Base-by-base conservation (phyloP, 805 yeast genomes). In the Wickerhamiella parazyma region DNA sequence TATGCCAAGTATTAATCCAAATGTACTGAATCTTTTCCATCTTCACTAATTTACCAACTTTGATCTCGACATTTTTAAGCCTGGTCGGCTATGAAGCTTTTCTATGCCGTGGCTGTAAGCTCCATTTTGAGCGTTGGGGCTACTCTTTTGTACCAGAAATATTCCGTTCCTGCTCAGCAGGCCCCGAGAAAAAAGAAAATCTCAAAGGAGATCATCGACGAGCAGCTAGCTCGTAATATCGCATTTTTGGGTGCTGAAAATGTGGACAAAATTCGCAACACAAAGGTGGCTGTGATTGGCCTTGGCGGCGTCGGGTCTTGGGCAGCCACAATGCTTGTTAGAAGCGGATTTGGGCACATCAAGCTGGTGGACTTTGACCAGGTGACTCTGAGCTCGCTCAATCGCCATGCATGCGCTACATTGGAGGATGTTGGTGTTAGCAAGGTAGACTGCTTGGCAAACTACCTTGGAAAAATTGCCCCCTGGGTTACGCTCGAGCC, bases 221-320 rank as follows among this genome's bases (percentile, higher is more conserved):
- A 91, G 63, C 97, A 91, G 59, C 72, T 89, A 31, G 94, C 97
- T 0, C 69, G 98, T 49, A 91, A 89, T 65, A 80, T 83, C 58
- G 96, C 94, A 1, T 91, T 91, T 58, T 67, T 91, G 21, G 85
- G 95, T 10, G 83, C 81, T 41, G 81, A 78, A 17, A 97, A 95
- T 1, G 77, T 86, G 74, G 60, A 63, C 16, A 75, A 74, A 47
- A 73, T 91, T 14, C 75, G 95, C 44, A 62, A 69, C 10, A 79
- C 84, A 55, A 70, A 73, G 45, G 72, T 87, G 2, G 81, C 85
- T 1, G 81, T 89, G 12, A 80, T 76, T 10, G 98, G 99, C 24
- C 91, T 89, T 14, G 99, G 99, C 46, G 99, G 99, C 46, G 99
- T 91, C 33, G 99, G 99, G 2, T 87, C 96, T 0, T 87, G 95